Evolutionary conservation across 768 basidiomycete species (phyloP).

Genomic region (Tephrocybe sp.): DNA sequence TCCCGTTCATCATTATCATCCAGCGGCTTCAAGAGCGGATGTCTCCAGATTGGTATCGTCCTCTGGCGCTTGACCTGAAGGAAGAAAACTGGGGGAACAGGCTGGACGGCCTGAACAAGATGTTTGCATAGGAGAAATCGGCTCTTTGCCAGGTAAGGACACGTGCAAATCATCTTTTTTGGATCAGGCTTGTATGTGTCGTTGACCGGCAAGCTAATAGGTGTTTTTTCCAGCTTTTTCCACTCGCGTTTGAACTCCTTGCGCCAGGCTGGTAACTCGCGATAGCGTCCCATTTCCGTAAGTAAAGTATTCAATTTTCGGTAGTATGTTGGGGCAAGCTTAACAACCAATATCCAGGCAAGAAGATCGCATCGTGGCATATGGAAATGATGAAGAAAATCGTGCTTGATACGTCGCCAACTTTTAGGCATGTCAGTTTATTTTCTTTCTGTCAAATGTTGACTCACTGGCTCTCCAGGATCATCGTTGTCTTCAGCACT

Average conservation of each 20-base stretch:
- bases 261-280: conserved; percentile 15
- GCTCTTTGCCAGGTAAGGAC: no score
- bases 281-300: not conserved
- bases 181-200: conserved; percentile 17
- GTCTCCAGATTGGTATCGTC: no score
- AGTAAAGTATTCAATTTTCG: not conserved
- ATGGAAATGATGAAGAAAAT: no score
- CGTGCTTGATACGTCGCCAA: no score
- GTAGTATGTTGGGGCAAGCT: not conserved
- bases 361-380: not conserved
- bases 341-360: no score
- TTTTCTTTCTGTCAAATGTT: not conserved
- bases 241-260: conserved; percentile 18
- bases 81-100: no score
- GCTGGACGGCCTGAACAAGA: no score
- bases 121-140: no score
- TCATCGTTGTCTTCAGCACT: conserved; percentile 26
- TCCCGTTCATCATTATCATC: no score
- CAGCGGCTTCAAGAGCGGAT: no score
- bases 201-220: conserved; percentile 17
- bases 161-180: conserved; percentile 13
- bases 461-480: conserved; percentile 26
- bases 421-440: not conserved
- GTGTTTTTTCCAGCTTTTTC: conserved; percentile 13
- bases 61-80: no score